Evolutionary conservation across 73 alveolate species (phyloP).

Genomic region (Symbiodinium natans): DNA sequence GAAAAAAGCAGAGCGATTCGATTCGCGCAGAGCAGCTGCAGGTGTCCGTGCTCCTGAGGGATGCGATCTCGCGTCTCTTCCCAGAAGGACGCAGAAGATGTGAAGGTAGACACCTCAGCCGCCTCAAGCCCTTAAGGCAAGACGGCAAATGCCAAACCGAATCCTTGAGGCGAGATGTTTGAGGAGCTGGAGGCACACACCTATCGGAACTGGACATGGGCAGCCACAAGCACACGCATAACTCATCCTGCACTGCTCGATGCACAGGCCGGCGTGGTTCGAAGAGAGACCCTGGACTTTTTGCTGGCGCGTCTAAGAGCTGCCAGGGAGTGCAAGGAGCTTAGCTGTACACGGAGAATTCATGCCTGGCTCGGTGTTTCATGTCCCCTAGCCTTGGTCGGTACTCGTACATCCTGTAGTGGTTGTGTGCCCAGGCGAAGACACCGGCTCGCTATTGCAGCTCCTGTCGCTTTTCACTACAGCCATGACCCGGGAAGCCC

Average conservation of each 20-base stretch:
- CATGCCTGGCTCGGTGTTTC: too few relatives aligned
- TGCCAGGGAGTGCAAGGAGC: background rate
- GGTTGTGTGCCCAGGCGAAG: slow-evolving; percentile 5
- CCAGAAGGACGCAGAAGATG: slow-evolving; percentile 13
- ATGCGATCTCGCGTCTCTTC: background rate
- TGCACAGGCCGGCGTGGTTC: background rate
- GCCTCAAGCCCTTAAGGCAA: too few relatives aligned
- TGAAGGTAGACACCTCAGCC: background rate
- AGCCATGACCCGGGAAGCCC: background rate
- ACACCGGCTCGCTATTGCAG: slow-evolving; percentile 15
- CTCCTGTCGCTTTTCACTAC: background rate
- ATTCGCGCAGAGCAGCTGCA: background rate
- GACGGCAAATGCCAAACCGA: too few relatives aligned
- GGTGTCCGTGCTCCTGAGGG: background rate
- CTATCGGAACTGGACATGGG: too few relatives aligned
- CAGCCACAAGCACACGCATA: too few relatives aligned
- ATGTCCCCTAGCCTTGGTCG: too few relatives aligned
- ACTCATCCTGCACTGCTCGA: too few relatives aligned
- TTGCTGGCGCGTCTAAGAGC: background rate
- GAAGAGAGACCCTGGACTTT: background rate
- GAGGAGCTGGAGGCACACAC: background rate
- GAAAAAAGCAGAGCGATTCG: too few relatives aligned
- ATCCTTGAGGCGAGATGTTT: background rate
- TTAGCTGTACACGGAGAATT: background rate
- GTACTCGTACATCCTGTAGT: too few relatives aligned